Percentiles rank a stretch among this genome's conserved stretches.
These are phyloP conservation scores for Eutrema yunnanense DNA, from an alignment of 345 rosid species.

Conservation along the genomic window DNA sequence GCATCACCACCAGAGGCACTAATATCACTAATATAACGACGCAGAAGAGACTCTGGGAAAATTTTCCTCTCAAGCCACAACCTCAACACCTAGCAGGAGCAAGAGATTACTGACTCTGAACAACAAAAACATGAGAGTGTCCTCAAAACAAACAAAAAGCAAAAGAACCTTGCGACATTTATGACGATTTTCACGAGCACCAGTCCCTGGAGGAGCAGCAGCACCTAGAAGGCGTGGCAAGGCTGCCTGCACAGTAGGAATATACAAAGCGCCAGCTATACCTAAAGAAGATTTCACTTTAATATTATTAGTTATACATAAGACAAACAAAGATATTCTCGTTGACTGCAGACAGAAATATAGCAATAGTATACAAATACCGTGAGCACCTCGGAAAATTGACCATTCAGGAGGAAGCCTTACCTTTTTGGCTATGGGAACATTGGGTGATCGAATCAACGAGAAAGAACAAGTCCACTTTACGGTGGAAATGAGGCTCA, in stretches of 20 bases:
- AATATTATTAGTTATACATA: not conserved
- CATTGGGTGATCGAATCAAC: conserved; percentile 95
- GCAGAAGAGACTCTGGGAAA: conserved; percentile 73
- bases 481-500: conserved; percentile 78
- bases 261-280: conserved; percentile 73
- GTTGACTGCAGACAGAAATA: conserved; percentile 1
- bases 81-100: conserved; percentile 58
- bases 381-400: not conserved
- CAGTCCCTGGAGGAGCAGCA: conserved; percentile 82
- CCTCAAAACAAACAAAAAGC: not conserved
- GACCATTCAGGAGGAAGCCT: not conserved
- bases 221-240: conserved; percentile 91
- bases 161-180: conserved; percentile 83
- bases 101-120: conserved; percentile 20
- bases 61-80: conserved; percentile 91
- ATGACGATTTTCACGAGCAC: conserved; percentile 93
- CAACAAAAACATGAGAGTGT: conserved; percentile 8
- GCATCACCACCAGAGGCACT: conserved; percentile 69
- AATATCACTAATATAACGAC: conserved; percentile 71
- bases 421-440: conserved; percentile 89
- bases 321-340: not conserved
- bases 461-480: conserved; percentile 88
- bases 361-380: not conserved
- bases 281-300: conserved; percentile 40
- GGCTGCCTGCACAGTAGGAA: conserved; percentile 84